Evolutionary conservation across 2,329 filamentous ascomycete species (phyloP).

Genomic region (Kalaharituber pfeilii): DNA sequence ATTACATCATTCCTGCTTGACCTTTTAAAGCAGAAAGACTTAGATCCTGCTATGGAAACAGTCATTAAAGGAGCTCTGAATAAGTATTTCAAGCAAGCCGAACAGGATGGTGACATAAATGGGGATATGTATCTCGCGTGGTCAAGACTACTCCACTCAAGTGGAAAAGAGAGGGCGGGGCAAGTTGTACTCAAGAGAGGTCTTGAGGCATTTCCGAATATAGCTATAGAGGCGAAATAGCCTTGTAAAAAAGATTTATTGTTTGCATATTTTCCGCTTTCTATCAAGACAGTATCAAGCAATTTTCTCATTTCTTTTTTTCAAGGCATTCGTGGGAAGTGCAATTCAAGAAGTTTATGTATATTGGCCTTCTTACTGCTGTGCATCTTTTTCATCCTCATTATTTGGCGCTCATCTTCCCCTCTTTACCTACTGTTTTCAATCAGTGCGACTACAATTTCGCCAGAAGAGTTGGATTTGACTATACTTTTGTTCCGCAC

Average conservation of each 20-base stretch:
- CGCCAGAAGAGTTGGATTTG: too few species aligned
- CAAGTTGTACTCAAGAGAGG: background rate
- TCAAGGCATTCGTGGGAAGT: background rate
- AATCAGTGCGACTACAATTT: too few species aligned
- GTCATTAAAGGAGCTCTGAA: constrained; percentile 7
- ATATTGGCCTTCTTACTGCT: constrained; percentile 6
- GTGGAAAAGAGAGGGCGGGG: background rate
- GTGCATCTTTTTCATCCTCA: constrained; percentile 6
- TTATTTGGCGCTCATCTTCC: background rate
- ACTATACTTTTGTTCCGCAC: constrained; percentile 11
- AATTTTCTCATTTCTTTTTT: constrained; percentile 5
- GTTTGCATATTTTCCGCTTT: constrained; percentile 1
- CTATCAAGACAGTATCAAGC: constrained; percentile 1
- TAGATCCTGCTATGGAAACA: constrained; percentile 10
- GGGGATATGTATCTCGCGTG: constrained; percentile 8
- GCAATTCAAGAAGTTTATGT: background rate
- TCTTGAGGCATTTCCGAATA: constrained; percentile 3
- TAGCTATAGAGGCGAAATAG: background rate
- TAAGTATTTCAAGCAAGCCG: constrained; percentile 14
- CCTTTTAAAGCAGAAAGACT: constrained; percentile 7
- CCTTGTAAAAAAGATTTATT: background rate
- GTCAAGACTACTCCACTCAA: constrained; percentile 4
- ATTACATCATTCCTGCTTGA: constrained; percentile 6
- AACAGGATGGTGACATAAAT: constrained; percentile 6
- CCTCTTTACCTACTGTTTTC: constrained; percentile 1